Percentiles rank a stretch among this genome's conserved stretches.
phyloP scores from a whole-genome alignment of 148 eudicot genomes.

The Rhododendron kiyosumense region DNA sequence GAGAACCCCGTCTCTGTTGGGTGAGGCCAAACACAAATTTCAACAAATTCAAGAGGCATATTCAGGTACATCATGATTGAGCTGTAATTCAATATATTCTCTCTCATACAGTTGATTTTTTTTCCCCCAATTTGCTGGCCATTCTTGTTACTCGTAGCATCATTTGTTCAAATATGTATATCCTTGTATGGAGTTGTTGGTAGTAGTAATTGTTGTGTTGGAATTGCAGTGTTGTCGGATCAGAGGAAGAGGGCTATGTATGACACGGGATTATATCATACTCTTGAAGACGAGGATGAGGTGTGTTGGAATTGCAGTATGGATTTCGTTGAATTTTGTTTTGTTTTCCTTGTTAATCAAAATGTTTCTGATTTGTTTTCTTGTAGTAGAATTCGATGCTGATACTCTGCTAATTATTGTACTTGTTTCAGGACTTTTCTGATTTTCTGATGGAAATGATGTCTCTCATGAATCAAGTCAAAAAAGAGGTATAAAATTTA shows the following conservation, averaged over 20 bases:
- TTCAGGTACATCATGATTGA: conserved; percentile 43
- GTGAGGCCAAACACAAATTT: conserved; percentile 71
- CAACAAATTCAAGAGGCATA: conserved; percentile 92
- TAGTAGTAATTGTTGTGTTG: not conserved
- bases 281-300: conserved; percentile 59
- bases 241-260: conserved; percentile 55
- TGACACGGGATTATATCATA: conserved; percentile 68
- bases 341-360: not conserved
- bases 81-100: not conserved
- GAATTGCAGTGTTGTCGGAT: conserved; percentile 67
- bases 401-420: not conserved
- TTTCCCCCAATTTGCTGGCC: too few relatives aligned
- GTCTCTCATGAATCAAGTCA: conserved; percentile 56
- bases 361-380: not conserved
- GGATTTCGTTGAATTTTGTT: not conserved
- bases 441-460: conserved; percentile 78
- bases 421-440: conserved; percentile 49
- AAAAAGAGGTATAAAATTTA: conserved; percentile 44
- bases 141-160: not conserved
- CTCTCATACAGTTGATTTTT: not conserved
- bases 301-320: conserved; percentile 18
- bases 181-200: not conserved
- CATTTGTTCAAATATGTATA: not conserved
- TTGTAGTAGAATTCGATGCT: not conserved
- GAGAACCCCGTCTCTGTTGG: conserved; percentile 37